Percentiles rank a stretch among this genome's conserved stretches.
Conservation (phyloP, 2,329 filamentous ascomycete genomes). For the Fusarium decemcellulare region DNA sequence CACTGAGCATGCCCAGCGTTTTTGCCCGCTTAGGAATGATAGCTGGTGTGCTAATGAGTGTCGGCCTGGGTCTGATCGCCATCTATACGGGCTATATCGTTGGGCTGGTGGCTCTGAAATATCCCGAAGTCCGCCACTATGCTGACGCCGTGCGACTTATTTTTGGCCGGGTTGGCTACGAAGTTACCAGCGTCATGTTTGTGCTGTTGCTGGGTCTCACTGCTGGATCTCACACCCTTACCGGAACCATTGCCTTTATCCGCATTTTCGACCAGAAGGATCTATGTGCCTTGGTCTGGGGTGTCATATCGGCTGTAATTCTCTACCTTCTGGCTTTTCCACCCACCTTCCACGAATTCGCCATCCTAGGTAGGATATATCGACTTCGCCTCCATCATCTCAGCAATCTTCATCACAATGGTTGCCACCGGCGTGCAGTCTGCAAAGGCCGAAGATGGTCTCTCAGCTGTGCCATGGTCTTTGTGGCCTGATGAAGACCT, state of each 20-base stretch:
- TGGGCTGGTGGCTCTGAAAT: conserved; percentile 63
- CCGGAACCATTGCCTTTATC: conserved; percentile 78
- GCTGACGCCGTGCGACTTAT: conserved; percentile 77
- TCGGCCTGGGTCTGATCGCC: conserved; percentile 60
- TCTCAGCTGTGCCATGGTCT: conserved; percentile 56
- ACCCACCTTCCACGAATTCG: conserved; percentile 64
- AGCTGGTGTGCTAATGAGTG: conserved; percentile 59
- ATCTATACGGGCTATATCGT: conserved; percentile 64
- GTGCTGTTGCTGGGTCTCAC: conserved; percentile 77
- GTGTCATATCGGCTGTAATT: conserved; percentile 61
- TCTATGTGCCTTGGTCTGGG: conserved; percentile 61
- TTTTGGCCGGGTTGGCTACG: conserved; percentile 71
- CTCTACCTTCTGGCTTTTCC: conserved; percentile 62
- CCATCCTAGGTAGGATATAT: conserved; percentile 66
- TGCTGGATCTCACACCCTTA: conserved; percentile 79
- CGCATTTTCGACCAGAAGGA: conserved; percentile 72
- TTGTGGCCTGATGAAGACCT: conserved; percentile 62
- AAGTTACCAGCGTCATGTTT: conserved; percentile 74
- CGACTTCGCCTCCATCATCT: conserved; percentile 73
- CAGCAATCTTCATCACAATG: conserved; percentile 77
- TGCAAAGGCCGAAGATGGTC: conserved; percentile 48
- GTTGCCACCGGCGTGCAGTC: conserved; percentile 71
- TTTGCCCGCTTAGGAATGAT: conserved; percentile 70
- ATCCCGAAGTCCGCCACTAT: conserved; percentile 74
- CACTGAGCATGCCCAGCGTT: conserved; percentile 64